Evolutionary conservation across 2,329 filamentous ascomycete genomes (phyloP).

Genomic region (Onygenales sp.): DNA sequence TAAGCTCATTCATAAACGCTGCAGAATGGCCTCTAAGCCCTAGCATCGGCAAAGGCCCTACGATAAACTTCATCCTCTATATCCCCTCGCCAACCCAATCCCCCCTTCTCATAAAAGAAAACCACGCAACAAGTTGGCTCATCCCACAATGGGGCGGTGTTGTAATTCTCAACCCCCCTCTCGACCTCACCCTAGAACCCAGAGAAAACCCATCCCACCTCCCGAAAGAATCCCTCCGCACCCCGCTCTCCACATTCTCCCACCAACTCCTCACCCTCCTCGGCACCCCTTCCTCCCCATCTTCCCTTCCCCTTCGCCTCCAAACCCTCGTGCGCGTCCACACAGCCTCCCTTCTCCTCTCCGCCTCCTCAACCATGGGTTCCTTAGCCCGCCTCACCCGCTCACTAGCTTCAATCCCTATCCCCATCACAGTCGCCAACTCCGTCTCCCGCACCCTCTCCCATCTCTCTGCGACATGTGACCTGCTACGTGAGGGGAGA

Average conservation of each 20-base stretch:
- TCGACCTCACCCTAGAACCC: conserved; percentile 20
- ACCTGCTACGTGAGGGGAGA: conserved; percentile 52
- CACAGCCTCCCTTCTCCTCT: conserved; percentile 73
- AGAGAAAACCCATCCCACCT: conserved; percentile 40
- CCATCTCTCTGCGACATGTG: conserved; percentile 69
- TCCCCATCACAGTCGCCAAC: conserved; percentile 75
- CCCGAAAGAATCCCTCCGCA: conserved; percentile 56
- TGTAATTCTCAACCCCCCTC: conserved; percentile 52
- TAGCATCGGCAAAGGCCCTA: conserved; percentile 85
- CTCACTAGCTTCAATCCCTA: conserved; percentile 81
- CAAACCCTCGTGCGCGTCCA: conserved; percentile 79
- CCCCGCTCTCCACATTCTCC: conserved; percentile 81
- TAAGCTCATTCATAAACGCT: conserved; percentile 92
- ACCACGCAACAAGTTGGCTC: conserved; percentile 68
- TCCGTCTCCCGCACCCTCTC: conserved; percentile 71
- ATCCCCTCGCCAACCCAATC: conserved; percentile 61
- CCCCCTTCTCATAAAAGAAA: conserved; percentile 52
- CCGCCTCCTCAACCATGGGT: conserved; percentile 87
- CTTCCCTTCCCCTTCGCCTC: conserved; percentile 72
- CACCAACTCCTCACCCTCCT: conserved; percentile 81
- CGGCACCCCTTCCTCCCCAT: conserved; percentile 68
- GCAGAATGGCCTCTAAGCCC: conserved; percentile 95
- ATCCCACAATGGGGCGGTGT: conserved; percentile 92
- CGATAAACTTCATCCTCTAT: conserved; percentile 92
- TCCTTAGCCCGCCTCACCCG: conserved; percentile 77